These are phyloP conservation scores for Smittium mucronatum DNA, from an alignment of 371 early-diverging fungal genomes.

Conservation along the genomic window DNA sequence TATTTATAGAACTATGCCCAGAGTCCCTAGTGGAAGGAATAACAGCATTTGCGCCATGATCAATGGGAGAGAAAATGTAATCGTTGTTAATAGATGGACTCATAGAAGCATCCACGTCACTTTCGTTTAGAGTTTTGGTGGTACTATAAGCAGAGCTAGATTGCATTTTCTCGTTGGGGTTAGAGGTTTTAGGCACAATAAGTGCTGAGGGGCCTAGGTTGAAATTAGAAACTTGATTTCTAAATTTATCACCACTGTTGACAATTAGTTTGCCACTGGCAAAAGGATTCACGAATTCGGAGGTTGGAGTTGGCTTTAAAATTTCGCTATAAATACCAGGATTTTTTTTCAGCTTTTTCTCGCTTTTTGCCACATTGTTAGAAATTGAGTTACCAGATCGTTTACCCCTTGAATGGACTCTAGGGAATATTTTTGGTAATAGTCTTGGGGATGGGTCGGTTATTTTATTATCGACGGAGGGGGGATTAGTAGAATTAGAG, in stretches of 20 bases:
- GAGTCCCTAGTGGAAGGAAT: background rate
- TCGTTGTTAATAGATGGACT: background rate
- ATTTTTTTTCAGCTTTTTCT: background rate
- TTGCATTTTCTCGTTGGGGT: background rate
- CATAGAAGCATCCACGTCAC: background rate
- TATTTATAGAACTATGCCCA: background rate
- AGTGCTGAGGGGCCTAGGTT: background rate
- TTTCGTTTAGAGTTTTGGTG: background rate
- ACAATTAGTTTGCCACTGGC: background rate
- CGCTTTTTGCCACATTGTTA: background rate
- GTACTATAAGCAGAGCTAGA: background rate
- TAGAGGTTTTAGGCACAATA: background rate
- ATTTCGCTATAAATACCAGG: background rate
- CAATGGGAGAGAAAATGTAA: background rate
- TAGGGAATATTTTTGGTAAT: background rate
- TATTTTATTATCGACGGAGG: background rate
- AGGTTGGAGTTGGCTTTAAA: background rate
- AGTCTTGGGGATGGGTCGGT: background rate
- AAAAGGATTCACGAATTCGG: background rate
- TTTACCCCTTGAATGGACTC: background rate
- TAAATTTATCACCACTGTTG: background rate
- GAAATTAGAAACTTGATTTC: background rate
- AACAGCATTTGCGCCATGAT: background rate
- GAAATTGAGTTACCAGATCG: background rate
- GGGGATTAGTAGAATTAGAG: background rate